Evolutionary conservation across 257 asterid genomes (phyloP), one percentile per base, ranked within the genome.

Genomic region (Nicotiana benthamiana): DNA sequence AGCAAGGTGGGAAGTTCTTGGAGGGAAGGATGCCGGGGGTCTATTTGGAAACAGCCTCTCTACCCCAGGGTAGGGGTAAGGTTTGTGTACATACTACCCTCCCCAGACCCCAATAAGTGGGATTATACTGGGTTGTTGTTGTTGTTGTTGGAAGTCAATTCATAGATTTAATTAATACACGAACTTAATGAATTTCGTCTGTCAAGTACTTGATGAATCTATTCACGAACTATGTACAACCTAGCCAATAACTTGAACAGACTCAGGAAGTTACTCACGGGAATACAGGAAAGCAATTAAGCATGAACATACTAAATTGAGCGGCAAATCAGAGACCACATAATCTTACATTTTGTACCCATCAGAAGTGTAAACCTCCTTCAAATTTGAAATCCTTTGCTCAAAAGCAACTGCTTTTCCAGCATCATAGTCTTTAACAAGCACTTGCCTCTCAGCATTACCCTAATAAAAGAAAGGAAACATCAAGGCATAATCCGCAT

Each of bases 371-470:
- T 88, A 93, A 75, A 91, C 98, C 88, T 92, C 98, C 88, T 90
- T 95, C 81, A 93, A 90, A 83, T 95, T 92, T 82, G 90, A 80
- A 82, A 91, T 82, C 79, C 89, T 89, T 82, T 85, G 93, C 61
- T 91, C 91, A 87, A 95, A 95, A 80, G 97, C 94, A 81, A 92
- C 95, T 26, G 74, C 79, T 84, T 75, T 92, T 72, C 98, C 98
- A 81, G 84, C 83, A 82, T 86, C 91, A 85, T 92, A 94, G 87
- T 95, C 92, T 83, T 86, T 87, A 72, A 93, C 99, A 34, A 95
- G 99, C 83, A 95, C 99, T 92, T 86, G 97, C 87, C 97, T 92
- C 90, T 93, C 98, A 82, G 94, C 94, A 86, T 63, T 62, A 43
- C 89, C 97, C 99, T 95, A 84, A 20, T 11, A 66, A 46, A 46